Percentiles rank a stretch among this genome's conserved stretches.
These are phyloP conservation scores for Backusella tarrabulga DNA, from an alignment of 192 early-diverging fungal genomes.

Conservation along the genomic window DNA sequence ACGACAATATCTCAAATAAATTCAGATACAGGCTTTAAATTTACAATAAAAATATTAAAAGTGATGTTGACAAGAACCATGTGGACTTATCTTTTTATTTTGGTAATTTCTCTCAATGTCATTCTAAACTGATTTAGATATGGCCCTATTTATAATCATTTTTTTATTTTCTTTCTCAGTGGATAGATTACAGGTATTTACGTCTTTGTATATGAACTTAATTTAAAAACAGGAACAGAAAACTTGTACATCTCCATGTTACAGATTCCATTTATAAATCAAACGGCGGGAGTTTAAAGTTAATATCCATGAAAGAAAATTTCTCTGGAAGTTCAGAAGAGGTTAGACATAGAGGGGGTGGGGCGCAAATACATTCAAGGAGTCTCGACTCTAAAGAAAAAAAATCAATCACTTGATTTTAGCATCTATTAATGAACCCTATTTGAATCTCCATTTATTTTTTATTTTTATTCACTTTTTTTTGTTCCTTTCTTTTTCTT, in stretches of 20 bases:
- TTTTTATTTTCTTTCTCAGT: neutral
- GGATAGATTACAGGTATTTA: neutral
- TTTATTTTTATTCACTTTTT: neutral
- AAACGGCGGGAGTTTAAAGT: neutral
- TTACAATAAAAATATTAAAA: neutral
- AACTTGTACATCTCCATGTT: neutral
- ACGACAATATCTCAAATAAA: neutral
- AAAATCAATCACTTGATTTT: constrained; percentile 12
- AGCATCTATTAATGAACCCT: neutral
- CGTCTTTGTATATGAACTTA: neutral
- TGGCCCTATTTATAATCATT: neutral
- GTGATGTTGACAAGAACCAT: neutral
- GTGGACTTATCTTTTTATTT: neutral
- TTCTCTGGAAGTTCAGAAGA: neutral
- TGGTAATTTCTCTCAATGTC: neutral
- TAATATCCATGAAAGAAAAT: neutral
- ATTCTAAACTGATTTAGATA: neutral
- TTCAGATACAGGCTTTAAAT: neutral
- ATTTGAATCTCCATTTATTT: constrained; percentile 8
- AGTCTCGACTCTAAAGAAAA: neutral
- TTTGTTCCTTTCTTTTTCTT: neutral
- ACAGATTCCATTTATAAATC: neutral
- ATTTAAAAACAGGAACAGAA: neutral
- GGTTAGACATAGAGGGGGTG: neutral
- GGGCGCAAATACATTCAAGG: neutral